phyloP scores from a whole-genome alignment of 1,284 basidiomycete species.

The Earliella scabrosa region DNA sequence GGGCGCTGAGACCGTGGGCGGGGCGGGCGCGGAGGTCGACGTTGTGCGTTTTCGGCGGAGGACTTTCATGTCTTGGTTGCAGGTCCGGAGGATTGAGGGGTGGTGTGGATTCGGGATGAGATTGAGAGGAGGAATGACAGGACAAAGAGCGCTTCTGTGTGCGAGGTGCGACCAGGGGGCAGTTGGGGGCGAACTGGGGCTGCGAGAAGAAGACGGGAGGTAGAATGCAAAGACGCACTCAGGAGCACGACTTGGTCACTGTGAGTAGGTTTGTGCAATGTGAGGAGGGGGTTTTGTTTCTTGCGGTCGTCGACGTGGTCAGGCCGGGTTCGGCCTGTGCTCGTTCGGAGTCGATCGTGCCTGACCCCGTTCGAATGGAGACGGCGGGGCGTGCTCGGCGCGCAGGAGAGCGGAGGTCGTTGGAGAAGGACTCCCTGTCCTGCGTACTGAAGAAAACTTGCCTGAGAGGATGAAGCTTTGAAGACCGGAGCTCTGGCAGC shows the following conservation, averaged over 20 bases:
- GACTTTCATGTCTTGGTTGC: conserved; percentile 26
- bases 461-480: too few species aligned
- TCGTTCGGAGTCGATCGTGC: background rate
- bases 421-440: too few species aligned
- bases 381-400: too few species aligned
- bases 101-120: background rate
- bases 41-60: conserved; percentile 32
- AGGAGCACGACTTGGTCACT: background rate
- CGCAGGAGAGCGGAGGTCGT: too few species aligned
- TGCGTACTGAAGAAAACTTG: too few species aligned
- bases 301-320: too few species aligned
- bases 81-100: background rate
- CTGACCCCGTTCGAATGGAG: background rate
- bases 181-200: too few species aligned
- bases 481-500: background rate
- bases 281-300: too few species aligned
- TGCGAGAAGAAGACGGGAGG: background rate
- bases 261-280: background rate
- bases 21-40: conserved; percentile 16
- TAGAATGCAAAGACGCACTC: background rate
- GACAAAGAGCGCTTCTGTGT: too few species aligned
- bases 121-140: too few species aligned
- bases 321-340: conserved; percentile 2
- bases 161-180: too few species aligned
- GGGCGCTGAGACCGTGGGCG: conserved; percentile 12